Base-by-base conservation (phyloP, 202 grass and related monocot genomes). In the Setaria viridis region DNA sequence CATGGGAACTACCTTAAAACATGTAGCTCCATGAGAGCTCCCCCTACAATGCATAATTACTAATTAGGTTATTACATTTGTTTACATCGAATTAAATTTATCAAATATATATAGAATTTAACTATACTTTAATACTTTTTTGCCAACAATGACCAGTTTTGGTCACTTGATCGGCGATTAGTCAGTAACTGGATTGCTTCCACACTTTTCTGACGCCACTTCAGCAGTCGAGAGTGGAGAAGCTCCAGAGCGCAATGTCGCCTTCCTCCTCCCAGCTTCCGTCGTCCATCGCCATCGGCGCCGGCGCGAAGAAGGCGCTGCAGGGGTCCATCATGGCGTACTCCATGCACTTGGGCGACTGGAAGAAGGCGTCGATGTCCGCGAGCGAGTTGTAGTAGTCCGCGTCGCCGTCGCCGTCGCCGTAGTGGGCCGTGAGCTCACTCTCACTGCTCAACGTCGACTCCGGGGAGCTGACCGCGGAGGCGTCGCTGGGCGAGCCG, bases 281-380 rank as follows among this genome's bases (percentile, higher is more conserved):
- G 68, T 87, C 78, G 39, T 77, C 82, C 66, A 51, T 59, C 5
- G 77, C 81, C 82, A 85, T 66, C 13, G 87, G 65, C 62, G 58
- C 39, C 70, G 88, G 89, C 13, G 91, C 85, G 2, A 98, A 98
- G 82, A 98, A 98, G 0, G 82, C 33, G 70, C 84, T 87, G 83
- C 89, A 88, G 11, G 93, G 87, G 79, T 89, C 91, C 85, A 98
- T 90, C 91, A 98, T 93, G 78, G 58, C 77, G 84, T 87, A 95
- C 63, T 98, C 93, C 88, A 98, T 95, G 91, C 91, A 98, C 88
- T 93, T 98, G 78, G 93, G 95, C 78, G 95, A 98, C 89, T 95
- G 93, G 90, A 98, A 98, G 86, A 93, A 98, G 10, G 91, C 95
- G 25, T 98, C 93, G 56, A 95, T 66, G 54, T 94, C 93, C 12